Base-by-base conservation (phyloP, 371 early-diverging fungal genomes). In the Mucor circinelloides region DNA sequence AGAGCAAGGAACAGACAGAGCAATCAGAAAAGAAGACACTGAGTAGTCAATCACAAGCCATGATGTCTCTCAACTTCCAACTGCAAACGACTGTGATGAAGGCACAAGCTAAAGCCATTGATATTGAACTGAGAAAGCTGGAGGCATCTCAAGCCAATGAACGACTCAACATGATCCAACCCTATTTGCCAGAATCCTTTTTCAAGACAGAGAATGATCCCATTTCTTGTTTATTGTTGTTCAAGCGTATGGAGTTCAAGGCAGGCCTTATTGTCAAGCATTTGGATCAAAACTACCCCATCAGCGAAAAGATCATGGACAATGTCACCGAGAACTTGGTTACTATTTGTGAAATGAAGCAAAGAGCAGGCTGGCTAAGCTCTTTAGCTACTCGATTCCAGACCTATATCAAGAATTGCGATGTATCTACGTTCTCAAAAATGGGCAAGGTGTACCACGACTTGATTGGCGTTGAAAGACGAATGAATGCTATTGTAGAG, bases 101-200 rank as follows among this genome's bases (percentile, higher is more conserved):
- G 75, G 90, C 94, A 10, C 91, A 94, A 70, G 93, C 94, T 13
- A 93, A 93, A 77, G 87, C 93, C 5, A 90, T 97, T 59, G 97
- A 97, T 71, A 79, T 96, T 48, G 97, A 96, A 63, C 83, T 97
- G 52, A 86, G 94, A 23, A 91, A 93, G 60, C 75, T 96, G 32
- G 97, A 97, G 30, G 93, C 91, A 30, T 75, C 82, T 23, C 95
- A 96, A 76, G 95, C 95, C 6, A 83, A 82, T 9, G 91, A 93
- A 67, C 88, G 95, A 61, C 75, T 97, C 44, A 83, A 79, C 38
- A 80, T 90, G 60, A 81, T 92, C 23, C 86, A 82, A 69, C 88
- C 91, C 9, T 97, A 93, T 70, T 73, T 96, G 58, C 97, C 97
- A 0, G 93, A 93, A 25, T 81, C 90, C 1, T 95, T 95, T 79